Percentiles rank a stretch among this genome's conserved stretches.
Evolutionary conservation across 1,284 basidiomycete genomes (phyloP).

Genomic region (Cryptococcus sp.): DNA sequence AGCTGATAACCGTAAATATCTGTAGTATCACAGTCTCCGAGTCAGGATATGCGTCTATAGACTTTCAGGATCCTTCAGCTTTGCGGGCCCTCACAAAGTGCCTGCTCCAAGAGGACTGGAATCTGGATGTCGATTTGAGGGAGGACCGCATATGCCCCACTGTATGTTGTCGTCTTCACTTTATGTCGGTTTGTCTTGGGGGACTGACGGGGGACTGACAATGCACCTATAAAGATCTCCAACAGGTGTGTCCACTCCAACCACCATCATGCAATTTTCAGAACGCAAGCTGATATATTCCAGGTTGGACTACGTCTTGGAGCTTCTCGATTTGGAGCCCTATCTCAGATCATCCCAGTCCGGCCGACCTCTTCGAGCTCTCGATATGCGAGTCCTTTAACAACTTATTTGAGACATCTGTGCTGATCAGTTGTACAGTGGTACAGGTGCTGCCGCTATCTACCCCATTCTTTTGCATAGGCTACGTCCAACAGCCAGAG

Average conservation of each 20-base stretch:
- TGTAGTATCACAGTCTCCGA: conserved; percentile 20
- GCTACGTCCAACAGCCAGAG: conserved; percentile 57
- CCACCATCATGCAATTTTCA: conserved; percentile 59
- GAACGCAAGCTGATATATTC: conserved; percentile 53
- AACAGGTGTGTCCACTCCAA: conserved; percentile 35
- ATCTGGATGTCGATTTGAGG: conserved; percentile 61
- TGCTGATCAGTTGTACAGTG: conserved; percentile 54
- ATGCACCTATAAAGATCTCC: conserved; percentile 20
- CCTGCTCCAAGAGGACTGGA: conserved; percentile 70
- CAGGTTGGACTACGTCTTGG: conserved; percentile 72
- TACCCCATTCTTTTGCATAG: conserved; percentile 75
- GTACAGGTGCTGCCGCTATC: conserved; percentile 85
- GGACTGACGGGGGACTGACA: conserved; percentile 3
- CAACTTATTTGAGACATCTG: conserved; percentile 25
- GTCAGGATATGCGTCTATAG: conserved; percentile 51
- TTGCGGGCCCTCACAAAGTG: conserved; percentile 73
- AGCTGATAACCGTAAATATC: neutral
- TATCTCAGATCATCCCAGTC: conserved; percentile 17
- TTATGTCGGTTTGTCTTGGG: neutral
- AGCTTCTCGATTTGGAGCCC: conserved; percentile 63
- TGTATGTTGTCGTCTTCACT: conserved; percentile 52
- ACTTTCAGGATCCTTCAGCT: conserved; percentile 67
- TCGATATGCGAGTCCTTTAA: conserved; percentile 52
- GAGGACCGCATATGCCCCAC: conserved; percentile 77
- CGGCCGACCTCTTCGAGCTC: conserved; percentile 32